Evolutionary conservation across 1,139 yeast genomes (phyloP).

Genomic region (Saccharomyces hybrid): DNA sequence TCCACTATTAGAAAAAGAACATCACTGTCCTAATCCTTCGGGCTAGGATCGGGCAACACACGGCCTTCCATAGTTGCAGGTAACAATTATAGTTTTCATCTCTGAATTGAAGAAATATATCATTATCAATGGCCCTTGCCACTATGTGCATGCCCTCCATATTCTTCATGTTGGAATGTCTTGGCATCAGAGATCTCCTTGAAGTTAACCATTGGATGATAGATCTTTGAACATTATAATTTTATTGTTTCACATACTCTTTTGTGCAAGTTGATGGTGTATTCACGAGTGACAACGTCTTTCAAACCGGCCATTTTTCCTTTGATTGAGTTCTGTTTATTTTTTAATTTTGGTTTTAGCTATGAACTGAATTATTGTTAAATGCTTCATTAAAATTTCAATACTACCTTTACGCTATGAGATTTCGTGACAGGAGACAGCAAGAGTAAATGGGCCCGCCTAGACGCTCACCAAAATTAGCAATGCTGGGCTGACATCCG

Average conservation of each 20-base stretch:
- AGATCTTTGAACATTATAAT: background rate
- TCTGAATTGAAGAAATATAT: background rate
- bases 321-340: slow-evolving; percentile 34
- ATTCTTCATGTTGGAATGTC: background rate
- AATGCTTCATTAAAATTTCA: slow-evolving; percentile 6
- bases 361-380: too few species aligned
- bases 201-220: background rate
- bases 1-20: background rate
- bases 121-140: background rate
- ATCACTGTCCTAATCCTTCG: too few species aligned
- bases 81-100: background rate
- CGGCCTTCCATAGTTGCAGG: background rate
- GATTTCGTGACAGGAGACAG: background rate
- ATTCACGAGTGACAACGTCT: slow-evolving; percentile 46
- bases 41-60: too few species aligned
- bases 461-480: too few species aligned
- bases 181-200: background rate
- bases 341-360: background rate
- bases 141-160: background rate
- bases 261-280: slow-evolving; percentile 35
- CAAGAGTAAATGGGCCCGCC: background rate
- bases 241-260: slow-evolving; percentile 58
- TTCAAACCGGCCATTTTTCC: slow-evolving; percentile 81
- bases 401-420: background rate
- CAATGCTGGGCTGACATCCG: too few species aligned